Base-by-base conservation (phyloP, 768 basidiomycete species). In the Fistulinella prunicolor region DNA sequence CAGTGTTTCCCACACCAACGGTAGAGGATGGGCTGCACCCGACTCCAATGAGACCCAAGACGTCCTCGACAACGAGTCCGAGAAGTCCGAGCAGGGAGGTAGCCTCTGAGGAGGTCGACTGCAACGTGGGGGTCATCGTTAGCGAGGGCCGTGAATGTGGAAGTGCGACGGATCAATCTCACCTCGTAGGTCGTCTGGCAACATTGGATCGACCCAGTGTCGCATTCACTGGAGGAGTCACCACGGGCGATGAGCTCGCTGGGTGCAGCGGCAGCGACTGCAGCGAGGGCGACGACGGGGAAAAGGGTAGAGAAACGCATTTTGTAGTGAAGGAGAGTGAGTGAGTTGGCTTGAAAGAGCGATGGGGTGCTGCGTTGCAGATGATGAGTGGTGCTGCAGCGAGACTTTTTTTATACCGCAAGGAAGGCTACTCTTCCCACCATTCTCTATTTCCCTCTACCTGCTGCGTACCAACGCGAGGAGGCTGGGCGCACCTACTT, bases 271-370 rank as follows among this genome's bases (percentile, higher is more conserved):
- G 38, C 24, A 12, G 20, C 45, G n/a, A 22, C 24, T 17, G 45
- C 37, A n/a, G 9, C 41, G 4, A 51, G 45, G 23, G 50, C 50
- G 40, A 23, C 42, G 40, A 51, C 24, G 13, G 46, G 38, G 37
- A 47, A 13, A n/a, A 51, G 24, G 22, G 38, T 16, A 26, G 39
- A 17, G 24, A 53, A 21, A 40, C 44, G 29, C 57, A 58, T 59
- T 44, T 19, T 38, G 3, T 30, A 29, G 16, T n/a, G n/a, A n/a
- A n/a, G n/a, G n/a, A n/a, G n/a, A n/a, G n/a, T n/a, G n/a, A n/a
- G n/a, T n/a, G n/a, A n/a, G n/a, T n/a, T n/a, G n/a, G n/a, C n/a
- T n/a, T n/a, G n/a, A n/a, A n/a, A n/a, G n/a, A n/a, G n/a, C n/a
- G n/a, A n/a, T n/a, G n/a, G n/a, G n/a, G n/a, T n/a, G n/a, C n/a